A percentile compares a stretch with the other conserved stretches of the same genome.
phyloP scores from a whole-genome alignment of 1,139 yeast genomes.

The Hyphopichia wangnamkhiaoensis region DNA sequence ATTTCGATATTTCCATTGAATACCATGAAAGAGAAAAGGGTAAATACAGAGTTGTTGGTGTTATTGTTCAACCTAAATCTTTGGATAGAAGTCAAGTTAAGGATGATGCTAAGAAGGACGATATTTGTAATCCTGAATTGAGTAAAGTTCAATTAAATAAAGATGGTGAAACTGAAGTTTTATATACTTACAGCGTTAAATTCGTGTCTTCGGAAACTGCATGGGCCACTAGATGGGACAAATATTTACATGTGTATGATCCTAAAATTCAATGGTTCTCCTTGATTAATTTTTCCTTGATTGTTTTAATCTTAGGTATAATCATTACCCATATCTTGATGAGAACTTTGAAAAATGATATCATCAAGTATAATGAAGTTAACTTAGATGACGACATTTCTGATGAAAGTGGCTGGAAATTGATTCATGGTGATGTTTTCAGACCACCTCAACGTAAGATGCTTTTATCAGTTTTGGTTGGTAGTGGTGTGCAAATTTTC shows the following conservation, averaged over 20 bases:
- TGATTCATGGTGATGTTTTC: slow-evolving; percentile 93
- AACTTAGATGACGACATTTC: slow-evolving; percentile 84
- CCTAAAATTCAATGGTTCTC: slow-evolving; percentile 97
- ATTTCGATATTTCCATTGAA: slow-evolving; percentile 75
- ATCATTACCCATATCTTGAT: slow-evolving; percentile 79
- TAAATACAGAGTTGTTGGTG: slow-evolving; percentile 87
- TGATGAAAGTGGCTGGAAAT: slow-evolving; percentile 97
- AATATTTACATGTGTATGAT: slow-evolving; percentile 86
- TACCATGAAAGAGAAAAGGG: slow-evolving; percentile 76
- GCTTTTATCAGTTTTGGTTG: slow-evolving; percentile 76
- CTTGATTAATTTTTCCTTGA: slow-evolving; percentile 76
- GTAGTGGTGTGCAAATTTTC: slow-evolving; percentile 85
- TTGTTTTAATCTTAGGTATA: slow-evolving; percentile 74
- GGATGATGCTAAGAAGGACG: slow-evolving; percentile 25
- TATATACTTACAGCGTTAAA: slow-evolving; percentile 47
- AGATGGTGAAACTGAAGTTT: slow-evolving; percentile 32
- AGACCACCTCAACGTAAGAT: slow-evolving; percentile 76
- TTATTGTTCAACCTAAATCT: slow-evolving; percentile 70
- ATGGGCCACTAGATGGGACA: slow-evolving; percentile 99
- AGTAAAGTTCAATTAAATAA: slow-evolving; percentile 30
- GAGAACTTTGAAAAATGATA: slow-evolving; percentile 82
- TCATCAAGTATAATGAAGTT: slow-evolving; percentile 84
- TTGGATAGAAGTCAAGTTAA: slow-evolving; percentile 42
- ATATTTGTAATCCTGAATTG: slow-evolving; percentile 37
- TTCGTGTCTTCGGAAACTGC: slow-evolving; percentile 71